phyloP scores from a whole-genome alignment of 139 green algal genomes.

The Chloropicon primus region DNA sequence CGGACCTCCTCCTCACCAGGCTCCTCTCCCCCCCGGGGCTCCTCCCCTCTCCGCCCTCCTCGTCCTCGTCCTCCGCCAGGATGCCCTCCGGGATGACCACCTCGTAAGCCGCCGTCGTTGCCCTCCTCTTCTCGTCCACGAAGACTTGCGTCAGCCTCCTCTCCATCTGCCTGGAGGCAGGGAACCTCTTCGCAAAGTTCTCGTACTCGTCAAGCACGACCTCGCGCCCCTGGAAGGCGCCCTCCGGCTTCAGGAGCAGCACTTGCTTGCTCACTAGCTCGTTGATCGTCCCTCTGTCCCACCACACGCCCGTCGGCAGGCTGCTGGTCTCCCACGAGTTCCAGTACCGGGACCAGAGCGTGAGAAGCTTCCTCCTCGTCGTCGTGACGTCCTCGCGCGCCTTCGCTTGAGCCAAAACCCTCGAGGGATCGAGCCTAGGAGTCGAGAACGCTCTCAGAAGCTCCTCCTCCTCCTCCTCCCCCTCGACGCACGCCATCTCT shows the following conservation, averaged over 20 bases:
- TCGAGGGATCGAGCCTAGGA: background rate
- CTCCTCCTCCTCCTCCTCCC: background rate
- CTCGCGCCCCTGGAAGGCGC: background rate
- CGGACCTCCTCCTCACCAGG: background rate
- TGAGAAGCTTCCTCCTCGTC: background rate
- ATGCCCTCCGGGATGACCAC: background rate
- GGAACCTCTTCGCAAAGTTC: background rate
- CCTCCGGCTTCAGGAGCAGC: background rate
- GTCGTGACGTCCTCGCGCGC: background rate
- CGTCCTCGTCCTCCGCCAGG: background rate
- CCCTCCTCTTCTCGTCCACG: background rate
- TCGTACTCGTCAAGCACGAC: background rate
- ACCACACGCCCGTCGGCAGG: background rate
- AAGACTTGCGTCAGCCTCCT: background rate
- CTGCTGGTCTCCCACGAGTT: background rate
- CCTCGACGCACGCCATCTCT: background rate
- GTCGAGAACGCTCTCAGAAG: background rate
- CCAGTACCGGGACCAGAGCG: background rate
- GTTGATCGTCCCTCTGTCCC: background rate
- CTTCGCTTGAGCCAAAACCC: background rate
- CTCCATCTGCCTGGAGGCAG: background rate
- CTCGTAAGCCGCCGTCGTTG: background rate
- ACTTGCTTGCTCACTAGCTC: background rate
- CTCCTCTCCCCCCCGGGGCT: background rate
- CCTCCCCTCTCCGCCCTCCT: background rate